Base-by-base conservation (phyloP, 2,329 filamentous ascomycete genomes). In the Alternaria tenuissima region DNA sequence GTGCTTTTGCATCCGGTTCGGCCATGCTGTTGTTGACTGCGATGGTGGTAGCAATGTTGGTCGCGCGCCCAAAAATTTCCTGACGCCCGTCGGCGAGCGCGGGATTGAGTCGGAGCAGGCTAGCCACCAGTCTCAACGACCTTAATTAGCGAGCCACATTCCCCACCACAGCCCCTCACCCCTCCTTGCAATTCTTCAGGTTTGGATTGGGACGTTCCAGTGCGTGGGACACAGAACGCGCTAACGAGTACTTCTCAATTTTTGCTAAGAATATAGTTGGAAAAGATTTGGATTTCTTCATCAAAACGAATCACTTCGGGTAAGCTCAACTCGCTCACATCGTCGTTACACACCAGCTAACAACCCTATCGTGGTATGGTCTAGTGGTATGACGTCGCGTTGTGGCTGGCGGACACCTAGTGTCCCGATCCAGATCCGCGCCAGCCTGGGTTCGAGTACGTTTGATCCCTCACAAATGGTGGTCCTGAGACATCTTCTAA, bases 351-450 rank as follows among this genome's bases (percentile, higher is more conserved):
- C 49, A 39, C 22, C 60, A 64, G 62, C 58, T 63, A 64, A 48
- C 41, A 43, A 57, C 51, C 58, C 39, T 42, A 61, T n/a, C 62
- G 66, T 67, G 68, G 65, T 70, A 66, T 70, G 66, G 68, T 69
- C 68, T 71, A 71, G 69, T 68, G 69, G 69, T 71, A 71, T 71
- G 69, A 71, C 69, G 69, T 71, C 69, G 69, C 69, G 69, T 71
- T 71, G 69, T 71, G 69, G 69, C 64, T 71, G 67, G 68, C 68
- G 65, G 65, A 55, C 55, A 67, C 58, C 1, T 32, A 34, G 59
- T 59, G 46, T 65, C 65, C 59, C 41, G 63, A 66, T 65, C 62
- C 58, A 61, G 65, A 69, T 71, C 68, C 69, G 69, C 69, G 69
- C 69, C 67, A 71, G 69, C 69, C 69, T 69, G 69, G 68, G 69